Base-by-base conservation (phyloP, 495 filamentous ascomycete species). In the Penicillium egyptiacum region DNA sequence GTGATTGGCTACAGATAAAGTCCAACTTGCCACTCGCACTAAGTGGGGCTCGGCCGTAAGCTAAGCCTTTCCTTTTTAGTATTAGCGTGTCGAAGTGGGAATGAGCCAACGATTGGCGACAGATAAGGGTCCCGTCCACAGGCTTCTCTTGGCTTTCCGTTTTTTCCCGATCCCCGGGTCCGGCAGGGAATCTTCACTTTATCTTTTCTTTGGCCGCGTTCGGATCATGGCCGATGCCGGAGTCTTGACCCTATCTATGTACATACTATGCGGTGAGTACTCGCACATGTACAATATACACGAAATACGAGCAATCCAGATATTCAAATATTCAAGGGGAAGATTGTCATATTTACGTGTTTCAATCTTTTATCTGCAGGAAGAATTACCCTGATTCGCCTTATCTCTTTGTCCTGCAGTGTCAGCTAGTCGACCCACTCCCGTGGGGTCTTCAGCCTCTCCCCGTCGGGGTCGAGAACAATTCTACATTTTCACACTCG, bases 1-100 rank as follows among this genome's bases (percentile, higher is more conserved):
- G 7, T 43, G 22, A 59, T 59, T 59, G 57, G 57, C 43, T 55
- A 41, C 50, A 55, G 57, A 59, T 59, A 59, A 59, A 59, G 57
- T 23, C 39, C 17, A 28, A 20, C 33, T 55, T 28, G 50, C 57
- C 57, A 55, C 50, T 40, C 0, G 9, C 17, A 10, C 25, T 20
- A 50, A 44, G 56, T 58, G 56, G 56, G 56, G 42, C 56, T 37
- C 22, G 8, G 45, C 50, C 17, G 35, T 22, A 41, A 20, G 40
- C 46, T 46, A 57, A 57, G 55, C 55, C 45, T 50, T 35, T 30
- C 53, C 17, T 16, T 9, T 43, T 54, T 11, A 0, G 40, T 2
- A 6, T 28, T 54, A 54, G 51, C 19, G 26, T 22, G 1, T 5
- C 23, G 26, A 33, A 33, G 12, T 44, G 25, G 23, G 17, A 17